These are phyloP conservation scores for Zostera marina DNA, from an alignment of 116 monocot species.

Conservation along the genomic window DNA sequence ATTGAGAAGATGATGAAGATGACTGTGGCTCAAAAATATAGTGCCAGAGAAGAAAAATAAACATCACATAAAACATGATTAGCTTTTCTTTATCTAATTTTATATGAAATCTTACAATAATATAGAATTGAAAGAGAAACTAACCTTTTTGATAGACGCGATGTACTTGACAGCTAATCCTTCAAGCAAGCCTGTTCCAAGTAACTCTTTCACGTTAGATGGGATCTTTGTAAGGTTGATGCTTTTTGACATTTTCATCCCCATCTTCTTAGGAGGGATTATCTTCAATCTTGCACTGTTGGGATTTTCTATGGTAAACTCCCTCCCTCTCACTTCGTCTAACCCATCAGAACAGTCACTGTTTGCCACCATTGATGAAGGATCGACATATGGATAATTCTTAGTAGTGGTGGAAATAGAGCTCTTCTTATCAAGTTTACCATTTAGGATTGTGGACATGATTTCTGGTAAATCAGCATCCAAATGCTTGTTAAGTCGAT, in stretches of 20 bases:
- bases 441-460: background rate
- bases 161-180: slow-evolving; percentile 64
- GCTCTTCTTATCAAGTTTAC: background rate
- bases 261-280: slow-evolving; percentile 40
- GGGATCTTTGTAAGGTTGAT: slow-evolving; percentile 50
- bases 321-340: slow-evolving; percentile 4
- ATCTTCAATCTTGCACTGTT: slow-evolving; percentile 6
- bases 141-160: slow-evolving; percentile 4
- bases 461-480: background rate
- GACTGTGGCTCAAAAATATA: too few species aligned
- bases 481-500: background rate
- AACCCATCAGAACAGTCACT: slow-evolving; percentile 5
- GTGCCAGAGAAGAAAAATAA: too few species aligned
- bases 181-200: slow-evolving; percentile 80
- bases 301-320: background rate
- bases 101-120: background rate
- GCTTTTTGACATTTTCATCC: slow-evolving; percentile 82
- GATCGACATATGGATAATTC: background rate
- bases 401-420: too few species aligned
- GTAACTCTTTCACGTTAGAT: slow-evolving; percentile 43
- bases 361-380: background rate
- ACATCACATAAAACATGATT: too few species aligned
- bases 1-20: too few species aligned
- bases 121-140: background rate
- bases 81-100: too few species aligned